Conservation (phyloP, 2,329 filamentous ascomycete species). For the Stemphylium vesicarium region DNA sequence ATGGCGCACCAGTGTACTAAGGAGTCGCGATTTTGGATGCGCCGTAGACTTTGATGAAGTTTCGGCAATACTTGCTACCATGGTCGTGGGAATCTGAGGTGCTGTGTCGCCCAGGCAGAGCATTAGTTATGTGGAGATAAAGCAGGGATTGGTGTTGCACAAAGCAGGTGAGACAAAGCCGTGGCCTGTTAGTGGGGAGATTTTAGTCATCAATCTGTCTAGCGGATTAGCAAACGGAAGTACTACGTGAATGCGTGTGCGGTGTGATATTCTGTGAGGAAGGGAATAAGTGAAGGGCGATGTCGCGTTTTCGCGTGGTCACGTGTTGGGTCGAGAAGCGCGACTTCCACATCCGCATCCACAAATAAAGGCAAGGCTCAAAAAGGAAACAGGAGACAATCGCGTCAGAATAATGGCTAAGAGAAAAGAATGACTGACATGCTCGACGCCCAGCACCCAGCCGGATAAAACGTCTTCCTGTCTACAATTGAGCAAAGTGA, state of each 20-base stretch:
- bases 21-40: constrained; percentile 1
- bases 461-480: no score
- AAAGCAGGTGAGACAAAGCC: constrained; percentile 1
- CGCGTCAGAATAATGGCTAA: no score
- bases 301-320: not conserved
- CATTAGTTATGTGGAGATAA: not conserved
- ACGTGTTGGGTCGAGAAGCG: constrained; percentile 2
- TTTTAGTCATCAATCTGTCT: no score
- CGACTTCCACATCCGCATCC: not conserved
- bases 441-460: no score
- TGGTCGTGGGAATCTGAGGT: not conserved
- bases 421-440: no score
- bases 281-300: not conserved
- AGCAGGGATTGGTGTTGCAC: not conserved
- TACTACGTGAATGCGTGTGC: not conserved
- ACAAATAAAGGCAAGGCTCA: not conserved
- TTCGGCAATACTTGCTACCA: not conserved
- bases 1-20: constrained; percentile 7
- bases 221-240: no score
- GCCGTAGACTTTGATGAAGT: not conserved
- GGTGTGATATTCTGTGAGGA: no score
- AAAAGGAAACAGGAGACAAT: not conserved
- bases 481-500: no score
- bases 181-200: no score
- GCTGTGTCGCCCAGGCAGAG: not conserved